Conservation (phyloP, 1,139 yeast genomes). For the Pichia sp. region DNA sequence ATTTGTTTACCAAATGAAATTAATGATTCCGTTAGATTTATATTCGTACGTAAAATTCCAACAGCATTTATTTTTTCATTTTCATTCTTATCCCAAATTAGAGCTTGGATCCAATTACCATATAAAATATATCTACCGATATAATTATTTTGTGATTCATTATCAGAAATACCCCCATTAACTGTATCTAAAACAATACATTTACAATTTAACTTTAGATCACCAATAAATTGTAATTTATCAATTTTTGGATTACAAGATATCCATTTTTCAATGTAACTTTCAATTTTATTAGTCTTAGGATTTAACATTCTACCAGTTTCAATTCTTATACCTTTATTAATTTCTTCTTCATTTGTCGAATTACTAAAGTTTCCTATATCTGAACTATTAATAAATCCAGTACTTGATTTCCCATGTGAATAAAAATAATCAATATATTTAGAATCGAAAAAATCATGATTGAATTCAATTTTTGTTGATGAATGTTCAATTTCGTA, state of each 20-base stretch:
- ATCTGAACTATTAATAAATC: slow-evolving; percentile 7
- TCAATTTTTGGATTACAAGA: slow-evolving; percentile 36
- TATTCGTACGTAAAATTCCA: slow-evolving; percentile 14
- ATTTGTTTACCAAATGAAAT: slow-evolving; percentile 29
- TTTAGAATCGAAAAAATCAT: slow-evolving; percentile 25
- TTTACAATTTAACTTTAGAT: slow-evolving; percentile 28
- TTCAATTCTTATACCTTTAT: slow-evolving; percentile 42
- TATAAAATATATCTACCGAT: slow-evolving; percentile 42
- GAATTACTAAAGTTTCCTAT: slow-evolving; percentile 34
- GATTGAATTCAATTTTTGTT: slow-evolving; percentile 25
- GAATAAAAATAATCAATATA: slow-evolving; percentile 14
- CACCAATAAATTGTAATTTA: not conserved
- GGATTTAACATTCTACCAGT: slow-evolving; percentile 49
- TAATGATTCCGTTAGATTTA: slow-evolving; percentile 9
- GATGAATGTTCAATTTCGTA: slow-evolving; percentile 17
- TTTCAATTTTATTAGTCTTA: slow-evolving; percentile 37
- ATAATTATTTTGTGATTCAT: slow-evolving; percentile 16
- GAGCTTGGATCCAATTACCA: slow-evolving; percentile 53
- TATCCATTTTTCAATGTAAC: slow-evolving; percentile 55
- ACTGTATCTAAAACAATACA: slow-evolving; percentile 33
- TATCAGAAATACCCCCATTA: slow-evolving; percentile 11
- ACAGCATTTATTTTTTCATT: slow-evolving; percentile 13
- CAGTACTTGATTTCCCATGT: not conserved
- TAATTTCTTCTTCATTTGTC: slow-evolving; percentile 39
- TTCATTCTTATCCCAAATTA: slow-evolving; percentile 32